Base-by-base conservation (phyloP, 2,329 filamentous ascomycete species). In the Trichoderma brevicompactum region DNA sequence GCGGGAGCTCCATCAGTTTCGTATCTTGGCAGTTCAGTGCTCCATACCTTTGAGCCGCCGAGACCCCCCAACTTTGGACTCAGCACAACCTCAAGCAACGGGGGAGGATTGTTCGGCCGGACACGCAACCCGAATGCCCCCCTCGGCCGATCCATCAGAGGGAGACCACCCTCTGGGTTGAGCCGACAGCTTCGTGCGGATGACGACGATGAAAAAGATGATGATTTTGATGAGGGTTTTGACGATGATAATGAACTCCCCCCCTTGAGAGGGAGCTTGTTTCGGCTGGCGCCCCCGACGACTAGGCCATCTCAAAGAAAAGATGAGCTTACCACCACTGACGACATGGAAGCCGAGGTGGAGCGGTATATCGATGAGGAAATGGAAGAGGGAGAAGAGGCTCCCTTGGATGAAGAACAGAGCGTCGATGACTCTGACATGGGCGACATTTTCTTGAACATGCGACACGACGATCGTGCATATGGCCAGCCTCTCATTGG, bases 1-100 rank as follows among this genome's bases (percentile, higher is more conserved):
- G 79, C 80, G 15, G 85, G 85, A 64, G 83, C 84, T 15, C 85
- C 85, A 0, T 83, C 85, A 23, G 82, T 80, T 36, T 83, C 82
- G 12, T 86, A 80, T 70, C 74, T 87, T 43, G 81, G 83, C 64
- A 85, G 83, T 74, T 86, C 84, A 43, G 79, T 85, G 61, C 77
- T 83, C 76, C 79, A 79, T 54, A 79, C 76, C 49, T 76, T 77
- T 70, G 74, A 75, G 43, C 74, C 74, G 40, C 74, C 75, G 17
- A 82, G 80, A 53, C 71, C 80, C 0, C 74, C 75, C 17, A 77
- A 72, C 66, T 81, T 81, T 63, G 78, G 78, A n/a, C 71, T 71
- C 15, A 36, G 55, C n/a, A 55, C 65, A 65, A 58, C 74, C 66
- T 68, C 64, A 67, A 69, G 70, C 34, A 69, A 76, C 9, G 75